Conservation (phyloP, 2,329 filamentous ascomycete genomes). For the Capronia epimyces region DNA sequence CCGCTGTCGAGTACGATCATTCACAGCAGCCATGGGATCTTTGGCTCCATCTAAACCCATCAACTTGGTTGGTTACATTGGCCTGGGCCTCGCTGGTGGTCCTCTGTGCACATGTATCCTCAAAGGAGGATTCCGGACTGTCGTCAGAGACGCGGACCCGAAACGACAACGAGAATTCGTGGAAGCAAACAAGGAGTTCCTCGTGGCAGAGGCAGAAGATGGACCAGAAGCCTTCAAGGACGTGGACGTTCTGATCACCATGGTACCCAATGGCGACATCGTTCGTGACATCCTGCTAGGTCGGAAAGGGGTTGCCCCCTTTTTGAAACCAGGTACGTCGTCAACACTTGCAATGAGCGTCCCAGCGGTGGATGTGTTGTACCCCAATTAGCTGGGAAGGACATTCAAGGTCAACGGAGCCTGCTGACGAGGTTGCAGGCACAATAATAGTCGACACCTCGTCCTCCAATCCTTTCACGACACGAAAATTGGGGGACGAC, state of each 20-base stretch:
- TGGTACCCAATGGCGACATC: slow-evolving; percentile 33
- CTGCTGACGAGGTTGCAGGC: slow-evolving; percentile 20
- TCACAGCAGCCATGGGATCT: too few relatives aligned
- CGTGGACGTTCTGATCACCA: slow-evolving; percentile 32
- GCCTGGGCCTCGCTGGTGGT: slow-evolving; percentile 32
- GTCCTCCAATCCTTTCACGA: slow-evolving; percentile 14
- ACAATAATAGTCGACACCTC: slow-evolving; percentile 15
- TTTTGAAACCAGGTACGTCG: slow-evolving; percentile 21
- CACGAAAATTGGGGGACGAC: slow-evolving; percentile 7
- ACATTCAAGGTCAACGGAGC: too few relatives aligned
- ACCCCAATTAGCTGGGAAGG: too few relatives aligned
- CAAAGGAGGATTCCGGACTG: slow-evolving; percentile 31
- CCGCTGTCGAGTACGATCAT: too few relatives aligned
- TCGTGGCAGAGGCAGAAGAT: slow-evolving; percentile 27
- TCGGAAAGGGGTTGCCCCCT: slow-evolving; percentile 24
- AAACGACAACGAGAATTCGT: slow-evolving; percentile 24
- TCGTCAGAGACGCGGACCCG: slow-evolving; percentile 32
- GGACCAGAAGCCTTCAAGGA: slow-evolving; percentile 29
- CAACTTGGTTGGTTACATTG: slow-evolving; percentile 31
- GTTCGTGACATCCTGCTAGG: slow-evolving; percentile 31
- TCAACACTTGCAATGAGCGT: neutral
- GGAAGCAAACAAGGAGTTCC: slow-evolving; percentile 8
- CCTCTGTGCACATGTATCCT: slow-evolving; percentile 32
- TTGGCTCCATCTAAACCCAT: too few relatives aligned
- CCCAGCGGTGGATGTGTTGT: too few relatives aligned